A percentile compares a stretch with the other conserved stretches of the same genome.
Evolutionary conservation across 306 rosid species (phyloP).

Genomic region (Trifolium pratense): DNA sequence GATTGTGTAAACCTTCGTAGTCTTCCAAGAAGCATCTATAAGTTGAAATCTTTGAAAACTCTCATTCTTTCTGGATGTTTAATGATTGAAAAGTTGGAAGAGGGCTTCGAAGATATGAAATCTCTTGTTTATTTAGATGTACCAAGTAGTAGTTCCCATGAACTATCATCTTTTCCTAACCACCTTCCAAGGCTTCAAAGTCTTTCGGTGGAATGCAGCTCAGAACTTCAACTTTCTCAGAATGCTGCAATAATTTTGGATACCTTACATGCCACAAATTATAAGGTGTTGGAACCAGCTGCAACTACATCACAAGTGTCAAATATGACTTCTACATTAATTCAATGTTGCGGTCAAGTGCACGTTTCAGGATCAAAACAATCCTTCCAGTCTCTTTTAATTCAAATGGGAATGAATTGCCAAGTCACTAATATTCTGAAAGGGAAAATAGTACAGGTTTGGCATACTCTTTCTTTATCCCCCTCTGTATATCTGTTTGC

Average conservation of each 20-base stretch:
- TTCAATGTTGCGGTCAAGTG: neutral
- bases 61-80: neutral
- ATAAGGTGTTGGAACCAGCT: neutral
- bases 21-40: neutral
- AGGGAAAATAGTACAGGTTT: conserved; percentile 26
- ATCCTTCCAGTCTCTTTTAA: neutral
- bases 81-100: neutral
- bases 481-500: no score
- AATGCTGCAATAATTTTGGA: neutral
- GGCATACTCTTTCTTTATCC: no score
- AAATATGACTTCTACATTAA: neutral
- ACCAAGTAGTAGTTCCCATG: neutral
- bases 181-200: conserved; percentile 10
- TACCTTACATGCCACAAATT: conserved; percentile 8
- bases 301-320: no score
- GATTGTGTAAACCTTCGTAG: neutral
- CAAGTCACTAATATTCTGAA: neutral
- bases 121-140: neutral
- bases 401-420: conserved; percentile 33
- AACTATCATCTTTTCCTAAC: neutral
- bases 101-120: neutral
- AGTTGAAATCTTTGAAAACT: neutral
- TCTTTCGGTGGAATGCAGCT: conserved; percentile 4
- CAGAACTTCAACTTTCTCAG: neutral
- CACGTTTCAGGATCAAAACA: neutral